phyloP scores from a whole-genome alignment of 1,139 yeast genomes.

The Geotrichum fermentans region DNA sequence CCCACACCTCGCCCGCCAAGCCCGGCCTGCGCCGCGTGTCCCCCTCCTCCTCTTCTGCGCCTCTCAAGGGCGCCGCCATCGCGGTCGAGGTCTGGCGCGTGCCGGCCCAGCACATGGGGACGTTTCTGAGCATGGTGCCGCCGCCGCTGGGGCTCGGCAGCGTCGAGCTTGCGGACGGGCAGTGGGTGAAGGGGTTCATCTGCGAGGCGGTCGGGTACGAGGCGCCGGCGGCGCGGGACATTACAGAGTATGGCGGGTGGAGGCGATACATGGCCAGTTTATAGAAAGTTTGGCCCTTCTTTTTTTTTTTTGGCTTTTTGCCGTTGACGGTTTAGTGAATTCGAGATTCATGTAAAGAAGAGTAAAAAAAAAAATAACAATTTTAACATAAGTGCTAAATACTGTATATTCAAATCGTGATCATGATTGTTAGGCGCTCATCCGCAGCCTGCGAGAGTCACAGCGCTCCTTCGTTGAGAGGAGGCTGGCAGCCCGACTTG shows the following conservation, averaged over 20 bases:
- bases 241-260: conserved; percentile 86
- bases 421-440: too few species aligned
- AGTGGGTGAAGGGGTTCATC: conserved; percentile 83
- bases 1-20: conserved; percentile 71
- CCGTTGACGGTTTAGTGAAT: too few species aligned
- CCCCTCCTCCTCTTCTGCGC: conserved; percentile 32
- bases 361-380: too few species aligned
- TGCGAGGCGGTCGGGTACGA: conserved; percentile 84
- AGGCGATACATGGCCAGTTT: conserved; percentile 51
- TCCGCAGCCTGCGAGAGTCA: too few species aligned
- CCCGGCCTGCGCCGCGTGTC: conserved; percentile 79
- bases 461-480: too few species aligned
- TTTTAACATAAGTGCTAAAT: too few species aligned
- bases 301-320: background rate
- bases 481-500: too few species aligned
- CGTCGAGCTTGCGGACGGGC: conserved; percentile 72
- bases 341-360: too few species aligned
- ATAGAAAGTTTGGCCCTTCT: background rate
- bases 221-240: conserved; percentile 61
- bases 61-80: conserved; percentile 55
- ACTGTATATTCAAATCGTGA: too few species aligned
- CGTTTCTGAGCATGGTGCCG: conserved; percentile 80
- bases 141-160: conserved; percentile 93
- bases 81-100: conserved; percentile 76
- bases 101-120: conserved; percentile 75